Base-by-base conservation (phyloP, 106 monocot genomes). In the Vanilla planifolia region DNA sequence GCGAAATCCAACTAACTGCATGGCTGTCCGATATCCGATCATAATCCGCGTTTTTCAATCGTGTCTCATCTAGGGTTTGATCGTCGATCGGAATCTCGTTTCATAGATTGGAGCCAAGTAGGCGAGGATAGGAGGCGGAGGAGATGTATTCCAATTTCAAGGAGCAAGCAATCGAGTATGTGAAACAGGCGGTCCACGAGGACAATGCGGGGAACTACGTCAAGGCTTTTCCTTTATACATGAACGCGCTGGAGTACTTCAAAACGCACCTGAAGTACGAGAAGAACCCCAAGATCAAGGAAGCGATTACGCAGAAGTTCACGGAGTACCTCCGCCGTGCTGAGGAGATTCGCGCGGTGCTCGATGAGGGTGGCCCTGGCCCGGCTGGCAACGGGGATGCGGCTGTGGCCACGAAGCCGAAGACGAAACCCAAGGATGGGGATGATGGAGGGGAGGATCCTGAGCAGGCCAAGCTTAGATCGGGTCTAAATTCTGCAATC, bases 91-190 rank as follows among this genome's bases (percentile, higher is more conserved):
- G 29, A 32, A 30, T 46, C 1, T 16, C 5, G 6, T 30, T 16
- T 30, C 44, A 45, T 29, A n/a, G 42, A 43, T 43, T 61, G 1
- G 30, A 6, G 43, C 26, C 57, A 0, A 35, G 10, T 19, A 35
- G 4, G 30, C 7, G 4, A 25, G 5, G n/a, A 48, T 8, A 34
- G 11, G 10, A 44, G 2, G 29, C 44, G 32, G 21, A 16, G 46
- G 46, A 37, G 69, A 79, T 79, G 79, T 79, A 73, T 47, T 69
- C 64, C 64, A 73, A 79, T 53, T 73, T 79, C 68, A 87, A 88
- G 67, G 88, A 88, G 68, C 88, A 88, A 69, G 88, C 88, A 67
- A 88, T 88, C 76, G 88, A 82, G 83, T 88, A 80, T 73, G 88
- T 88, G 71, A 88, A 74, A 65, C 88, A 83, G 55, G 83, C 88